Base-by-base conservation (phyloP, 2,329 filamentous ascomycete species). In the Ceratocystis lukuohia region DNA sequence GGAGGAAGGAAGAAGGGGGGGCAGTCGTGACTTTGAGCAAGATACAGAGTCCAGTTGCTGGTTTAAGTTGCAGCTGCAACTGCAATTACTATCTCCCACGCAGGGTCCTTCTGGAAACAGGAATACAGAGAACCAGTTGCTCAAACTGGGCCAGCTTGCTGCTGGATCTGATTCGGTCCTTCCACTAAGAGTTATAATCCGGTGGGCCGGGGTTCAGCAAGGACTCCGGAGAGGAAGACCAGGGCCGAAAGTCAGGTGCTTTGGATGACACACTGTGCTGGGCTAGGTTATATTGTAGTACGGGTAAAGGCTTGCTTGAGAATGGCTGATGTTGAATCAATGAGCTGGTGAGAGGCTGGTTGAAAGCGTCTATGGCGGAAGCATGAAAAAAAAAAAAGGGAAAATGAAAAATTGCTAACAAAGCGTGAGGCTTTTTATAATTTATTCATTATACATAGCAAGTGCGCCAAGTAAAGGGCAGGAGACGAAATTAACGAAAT, bases 281-380 rank as follows among this genome's bases (percentile, higher is more conserved):
- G 56, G 7, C 17, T 6, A 37, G 12, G 25, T 6, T 37, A 1
- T 41, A 1, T 12, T 41, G 37, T 12, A 41, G 37, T 41, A 8
- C 3, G 37, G 3, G 1, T 15, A 12, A 41, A 12, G 37, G 37
- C 22, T 22, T 53, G 10, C 48, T 22, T n/a, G 15, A n/a, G 6
- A 53, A 25, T 37, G 7, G 28, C 28, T 59, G 56, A 59, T 59
- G 56, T 59, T 59, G 56, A 59, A 59, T 59, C 56, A 59, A 37
- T 15, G 56, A 17, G 53, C 10, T 57, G 25, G 17, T 25, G 53
- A 57, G 53, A 57, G 22, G 22, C 53, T 57, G 22, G 53, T 57
- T 57, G 53, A 57, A 30, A 57, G 53, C 53, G 53, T 30, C 10
- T 17, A 41, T 41, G 3, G 37, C 37, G 37, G 37, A 41, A 41